Evolutionary conservation across 768 basidiomycete genomes (phyloP), one percentile per base, ranked within the genome.

Genomic region (Amanita molliuscula): DNA sequence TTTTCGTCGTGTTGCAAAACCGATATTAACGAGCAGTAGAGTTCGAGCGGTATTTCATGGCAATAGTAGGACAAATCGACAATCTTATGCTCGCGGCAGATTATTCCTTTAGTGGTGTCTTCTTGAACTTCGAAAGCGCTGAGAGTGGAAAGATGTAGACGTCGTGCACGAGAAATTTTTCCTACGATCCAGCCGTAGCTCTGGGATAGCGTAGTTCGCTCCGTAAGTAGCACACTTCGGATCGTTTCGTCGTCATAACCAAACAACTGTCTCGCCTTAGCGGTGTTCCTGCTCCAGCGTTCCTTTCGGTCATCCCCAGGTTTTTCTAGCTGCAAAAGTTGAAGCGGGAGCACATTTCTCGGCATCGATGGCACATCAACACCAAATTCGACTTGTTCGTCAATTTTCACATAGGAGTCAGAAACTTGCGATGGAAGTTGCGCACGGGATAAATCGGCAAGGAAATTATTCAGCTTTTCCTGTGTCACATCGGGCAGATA

Each of bases 151-250:
- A 83, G 63, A 58, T 91, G 86, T 1, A 89, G 65, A 52, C 78
- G 71, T 23, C 79, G 76, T 15, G 79, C 76, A 38, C 91, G 75
- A 1, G 79, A 66, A 26, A 75, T 73, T 57, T 80, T 81, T 11
- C 84, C 88, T 11, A 78, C 68, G 38, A 84, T 74, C 62, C 77
- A 89, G 11, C 89, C 91, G 59, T 87, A 87, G 25, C 78, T 55
- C 55, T 91, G 88, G 2, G 78, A 74, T n/a, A 84, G 59, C 2
- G 86, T 82, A 23, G 77, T 78, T 41, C 76, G 73, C 59, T 94
- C 87, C 2, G 75, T 73, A n/a, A 87, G 65, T 50, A 91, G 69
- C 28, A 78, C 72, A 18, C 81, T 75, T 29, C 78, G 74, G 50
- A 84, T 72, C 6, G 71, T 74, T 16, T 69, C 60, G 50, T 78